Percentiles rank a stretch among this genome's conserved stretches.
Evolutionary conservation across 2,329 filamentous ascomycete species (phyloP).

Genomic region (Microdochium nivale): DNA sequence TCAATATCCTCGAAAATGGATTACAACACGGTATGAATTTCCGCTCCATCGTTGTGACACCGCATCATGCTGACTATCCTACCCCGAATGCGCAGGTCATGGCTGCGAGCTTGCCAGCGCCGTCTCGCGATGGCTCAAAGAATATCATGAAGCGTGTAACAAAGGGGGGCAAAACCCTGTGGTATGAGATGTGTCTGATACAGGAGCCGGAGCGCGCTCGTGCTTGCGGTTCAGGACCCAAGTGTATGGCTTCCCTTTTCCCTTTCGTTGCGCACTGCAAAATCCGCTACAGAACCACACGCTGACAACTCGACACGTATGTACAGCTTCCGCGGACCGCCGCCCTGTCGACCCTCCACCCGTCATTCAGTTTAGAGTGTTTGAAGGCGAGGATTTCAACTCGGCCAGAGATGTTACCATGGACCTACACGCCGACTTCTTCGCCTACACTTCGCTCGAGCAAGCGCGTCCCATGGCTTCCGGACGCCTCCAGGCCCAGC

Average conservation of each 20-base stretch:
- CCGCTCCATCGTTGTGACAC: no score
- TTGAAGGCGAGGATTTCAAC: conserved; percentile 58
- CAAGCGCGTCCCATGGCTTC: conserved; percentile 76
- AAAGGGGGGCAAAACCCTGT: conserved; percentile 66
- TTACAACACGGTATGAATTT: neutral
- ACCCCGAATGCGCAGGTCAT: neutral
- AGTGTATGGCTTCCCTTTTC: conserved; percentile 57
- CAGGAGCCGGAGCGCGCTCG: conserved; percentile 92
- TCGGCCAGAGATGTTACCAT: conserved; percentile 70
- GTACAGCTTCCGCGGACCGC: conserved; percentile 72
- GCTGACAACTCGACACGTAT: conserved; percentile 5
- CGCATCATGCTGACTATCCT: no score
- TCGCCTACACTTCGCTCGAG: conserved; percentile 88
- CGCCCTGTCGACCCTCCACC: conserved; percentile 91
- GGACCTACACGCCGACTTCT: conserved; percentile 93
- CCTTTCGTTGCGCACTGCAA: conserved; percentile 11
- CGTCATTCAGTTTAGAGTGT: conserved; percentile 84
- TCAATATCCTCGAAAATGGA: neutral
- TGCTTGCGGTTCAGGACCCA: conserved; percentile 90
- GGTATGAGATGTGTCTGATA: conserved; percentile 76
- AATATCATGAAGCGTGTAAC: conserved; percentile 41
- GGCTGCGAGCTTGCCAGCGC: neutral
- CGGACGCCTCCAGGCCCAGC: conserved; percentile 62
- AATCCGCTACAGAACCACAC: conserved; percentile 10
- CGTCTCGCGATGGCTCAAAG: neutral